Base-by-base conservation (phyloP, 225 moss, liverwort and hornwort species). In the Neckera pumila region DNA sequence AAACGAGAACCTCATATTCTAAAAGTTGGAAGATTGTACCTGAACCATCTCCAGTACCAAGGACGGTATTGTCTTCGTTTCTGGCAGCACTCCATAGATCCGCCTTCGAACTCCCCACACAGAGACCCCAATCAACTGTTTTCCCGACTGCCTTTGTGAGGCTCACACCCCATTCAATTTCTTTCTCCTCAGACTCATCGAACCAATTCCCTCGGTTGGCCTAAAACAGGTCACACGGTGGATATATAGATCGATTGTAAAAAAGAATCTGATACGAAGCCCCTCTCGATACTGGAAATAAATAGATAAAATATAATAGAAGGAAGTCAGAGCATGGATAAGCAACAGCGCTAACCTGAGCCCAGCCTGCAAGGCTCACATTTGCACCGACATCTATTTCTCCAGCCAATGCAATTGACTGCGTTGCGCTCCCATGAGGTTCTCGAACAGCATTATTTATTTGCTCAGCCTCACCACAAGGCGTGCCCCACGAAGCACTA, bases 401-500 rank as follows among this genome's bases (percentile, higher is more conserved):
- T 84, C 95, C 96, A 67, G 98, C 93, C 83, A 98, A 38, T 22
- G 96, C 96, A 87, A 96, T 90, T 43, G 96, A 95, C 90, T 98
- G 98, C 94, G 91, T 95, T 53, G 94, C 73, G 45, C 58, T 43
- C 16, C 84, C 84, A 58, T 34, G 84, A 59, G 72, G 33, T 58
- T 59, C 59, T 73, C 58, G 73, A 73, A 26, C 57, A 40, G 67
- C 27, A 70, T 28, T 17, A 58, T 6, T 61, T 61, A 75, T n/a
- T 75, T 75, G 61, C 81, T 94, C 93, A 59, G 87, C 89, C 65
- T 91, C 93, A 49, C 91, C 93, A 84, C 90, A 92, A 70, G 95
- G 91, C 43, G 93, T 89, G 79, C 91, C 92, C 80, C 93, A 93
- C 57, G 92, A 84, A 84, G 89, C 89, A 72, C 81, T 93, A 56